Percentiles rank a stretch among this genome's conserved stretches.
Conservation (phyloP, 129 eudicot genomes). For the sunflower (Helianthus annuus) region HanXRQr2.0-SUNRISE NC_035435.2:864296-864795, state of each 20-base stretch:
- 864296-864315: slow-evolving; percentile 35
- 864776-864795: slow-evolving; percentile 72
- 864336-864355: background rate
- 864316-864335: background rate
- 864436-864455: slow-evolving; percentile 93
- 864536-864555: slow-evolving; percentile 98
- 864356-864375: slow-evolving; percentile 83
- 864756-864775: slow-evolving; percentile 82
- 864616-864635: background rate
- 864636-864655: slow-evolving; percentile 94
- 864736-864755: slow-evolving; percentile 76
- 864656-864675: slow-evolving; percentile 97
- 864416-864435: slow-evolving; percentile 87
- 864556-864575: background rate
- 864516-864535: slow-evolving; percentile 85
- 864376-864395: slow-evolving; percentile 94
- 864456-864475: slow-evolving; percentile 84
- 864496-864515: slow-evolving; percentile 93
- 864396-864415: slow-evolving; percentile 87
- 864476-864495: slow-evolving; percentile 93
- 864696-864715: slow-evolving; percentile 98
- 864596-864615: background rate
- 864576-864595: too few species aligned
- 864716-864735: slow-evolving; percentile 78
- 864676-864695: slow-evolving; percentile 85